Base-by-base conservation (phyloP, 2,329 filamentous ascomycete genomes). In the Nannizziopsis barbatae region DNA sequence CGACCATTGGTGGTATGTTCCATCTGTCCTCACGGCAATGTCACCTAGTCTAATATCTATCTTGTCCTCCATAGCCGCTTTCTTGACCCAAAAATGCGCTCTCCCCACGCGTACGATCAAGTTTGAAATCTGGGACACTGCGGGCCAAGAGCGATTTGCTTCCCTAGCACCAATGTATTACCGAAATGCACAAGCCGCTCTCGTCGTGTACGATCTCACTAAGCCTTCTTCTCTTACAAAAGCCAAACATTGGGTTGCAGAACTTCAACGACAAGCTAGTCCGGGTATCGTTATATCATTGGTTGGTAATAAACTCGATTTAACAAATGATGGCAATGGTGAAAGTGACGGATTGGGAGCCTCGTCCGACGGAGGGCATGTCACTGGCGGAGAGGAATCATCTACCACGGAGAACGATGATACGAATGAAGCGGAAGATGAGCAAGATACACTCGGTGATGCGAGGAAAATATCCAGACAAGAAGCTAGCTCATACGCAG, bases 101-200 rank as follows among this genome's bases (percentile, higher is more conserved):
- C 84, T 96, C 37, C 90, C 90, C 31, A 88, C 83, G 60, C 80
- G 90, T 65, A 95, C 87, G 50, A 69, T 69, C 57, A 69, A 68
- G 75, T 98, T 98, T 64, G 92, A 98, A 72, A 98, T 98, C 65
- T 98, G 92, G 89, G 89, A 95, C 70, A 98, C 92, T 7, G 92
- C 92, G 54, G 92, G 92, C 55, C 92, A 98, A 72, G 92, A 98
- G 71, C 82, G 93, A 63, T 98, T 96, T 78, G 96, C 96, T 76
- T 96, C 92, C 11, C 77, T 98, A 57, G 92, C 92, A 30, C 92
- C 92, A 61, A 98, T 98, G 92, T 98, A 98, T 76, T 98, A 98
- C 74, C 77, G 93, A 61, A 98, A 98, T 67, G 93, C 93, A 60
- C 96, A 98, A 79, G 96, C 92, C 72, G 92, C 93, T 50, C 90